Base-by-base conservation (phyloP, 495 filamentous ascomycete species). In the Hypoxylon crocopeplum region DNA sequence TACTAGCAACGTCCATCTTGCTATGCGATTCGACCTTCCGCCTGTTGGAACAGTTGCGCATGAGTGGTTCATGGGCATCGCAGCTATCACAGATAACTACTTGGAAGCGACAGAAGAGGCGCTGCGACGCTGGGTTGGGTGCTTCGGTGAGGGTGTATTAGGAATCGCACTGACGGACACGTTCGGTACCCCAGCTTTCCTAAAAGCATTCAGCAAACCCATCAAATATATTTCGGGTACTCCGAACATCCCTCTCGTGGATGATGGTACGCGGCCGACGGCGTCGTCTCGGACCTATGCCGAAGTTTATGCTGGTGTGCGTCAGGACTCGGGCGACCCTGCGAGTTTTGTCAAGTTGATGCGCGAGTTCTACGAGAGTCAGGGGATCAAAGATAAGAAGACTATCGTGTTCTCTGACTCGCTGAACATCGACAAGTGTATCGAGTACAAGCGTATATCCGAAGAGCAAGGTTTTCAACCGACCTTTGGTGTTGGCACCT, bases 11-110 rank as follows among this genome's bases (percentile, higher is more conserved):
- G 95, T 98, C 16, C 94, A 98, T 68, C 88, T 98, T 56, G 94
- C 94, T 13, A 95, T 95, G 90, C 89, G 91, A 68, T 90, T 93
- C 70, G 84, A 83, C 16, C 82, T 94, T 21, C 74, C 83, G 6
- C 90, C 93, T 0, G 85, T 98, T 15, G 94, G 94, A 12, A 98
- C 94, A 2, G 93, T 98, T 1, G 94, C 95, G 0, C 94, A 98
- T 60, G 94, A 98, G 74, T 98, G 95, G 95, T 97, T 96, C 76
- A 98, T 98, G 94, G 91, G 90, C 33, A 91, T 96, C 47, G 94
- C 94, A 12, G 93, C 94, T 27, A 89, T 97, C 65, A 93, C 89
- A 2, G 80, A 89, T 49, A 85, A 97, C 73, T 98, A 98, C 64
- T 76, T 80, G 57, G 81, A 82, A 44, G 91, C 95, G 5, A 96